Conservation (phyloP, 2,329 filamentous ascomycete species). For the Cordyceps militaris region DNA sequence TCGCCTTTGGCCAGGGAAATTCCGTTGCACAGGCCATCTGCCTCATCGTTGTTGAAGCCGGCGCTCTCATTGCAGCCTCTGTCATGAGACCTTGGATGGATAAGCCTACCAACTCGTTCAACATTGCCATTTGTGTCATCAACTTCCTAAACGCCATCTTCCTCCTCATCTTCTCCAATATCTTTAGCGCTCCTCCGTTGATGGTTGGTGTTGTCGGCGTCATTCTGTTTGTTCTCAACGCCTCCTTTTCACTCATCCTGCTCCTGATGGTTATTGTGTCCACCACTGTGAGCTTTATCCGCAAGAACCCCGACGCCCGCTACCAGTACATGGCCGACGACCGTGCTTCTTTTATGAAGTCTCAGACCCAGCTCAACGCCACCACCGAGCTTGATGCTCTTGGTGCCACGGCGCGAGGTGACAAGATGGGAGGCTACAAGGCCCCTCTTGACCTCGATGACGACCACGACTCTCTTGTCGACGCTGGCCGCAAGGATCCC, state of each 20-base stretch:
- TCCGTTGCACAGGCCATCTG: constrained; percentile 72
- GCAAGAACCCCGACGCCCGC: constrained; percentile 88
- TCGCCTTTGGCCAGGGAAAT: constrained; percentile 69
- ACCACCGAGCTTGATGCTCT: constrained; percentile 87
- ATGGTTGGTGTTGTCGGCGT: constrained; percentile 86
- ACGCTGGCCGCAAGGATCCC: constrained; percentile 29
- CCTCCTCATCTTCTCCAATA: constrained; percentile 77
- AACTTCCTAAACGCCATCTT: constrained; percentile 91
- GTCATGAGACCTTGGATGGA: constrained; percentile 97
- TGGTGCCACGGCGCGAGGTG: constrained; percentile 83
- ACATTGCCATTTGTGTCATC: constrained; percentile 82
- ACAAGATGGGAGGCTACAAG: constrained; percentile 50
- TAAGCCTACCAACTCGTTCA: constrained; percentile 96
- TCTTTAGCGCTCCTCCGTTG: constrained; percentile 77
- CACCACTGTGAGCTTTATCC: constrained; percentile 62
- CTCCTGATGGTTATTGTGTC: constrained; percentile 69
- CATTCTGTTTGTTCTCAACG: constrained; percentile 82
- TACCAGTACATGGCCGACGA: constrained; percentile 98
- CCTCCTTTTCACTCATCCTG: constrained; percentile 73
- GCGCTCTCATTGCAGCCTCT: constrained; percentile 66
- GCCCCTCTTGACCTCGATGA: constrained; percentile 34
- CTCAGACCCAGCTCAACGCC: constrained; percentile 67
- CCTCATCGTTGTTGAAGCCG: constrained; percentile 77
- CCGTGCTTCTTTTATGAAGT: constrained; percentile 96
- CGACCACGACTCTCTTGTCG: constrained; percentile 34